These are phyloP conservation scores for Auricularia cornea DNA, from an alignment of 768 basidiomycete genomes.

Conservation along the genomic window DNA sequence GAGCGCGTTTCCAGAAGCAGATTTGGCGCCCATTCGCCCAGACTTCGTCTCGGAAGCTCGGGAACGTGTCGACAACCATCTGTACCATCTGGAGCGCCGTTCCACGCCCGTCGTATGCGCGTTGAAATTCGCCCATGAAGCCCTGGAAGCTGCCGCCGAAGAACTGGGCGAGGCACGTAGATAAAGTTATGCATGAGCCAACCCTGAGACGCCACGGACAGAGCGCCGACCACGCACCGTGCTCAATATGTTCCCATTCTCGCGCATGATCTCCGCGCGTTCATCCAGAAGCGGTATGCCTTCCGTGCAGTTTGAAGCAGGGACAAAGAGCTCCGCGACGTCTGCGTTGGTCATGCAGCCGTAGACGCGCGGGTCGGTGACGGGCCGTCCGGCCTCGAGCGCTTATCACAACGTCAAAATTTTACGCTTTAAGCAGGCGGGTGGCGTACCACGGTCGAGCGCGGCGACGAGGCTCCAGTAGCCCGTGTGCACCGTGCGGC, in stretches of 20 bases:
- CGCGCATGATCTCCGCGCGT: constrained; percentile 67
- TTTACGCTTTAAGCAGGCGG: background rate
- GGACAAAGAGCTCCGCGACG: constrained; percentile 61
- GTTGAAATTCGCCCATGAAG: constrained; percentile 55
- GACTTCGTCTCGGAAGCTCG: constrained; percentile 67
- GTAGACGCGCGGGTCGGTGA: constrained; percentile 75
- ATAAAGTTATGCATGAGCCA: background rate
- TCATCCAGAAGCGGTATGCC: constrained; percentile 60
- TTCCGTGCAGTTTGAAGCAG: constrained; percentile 49
- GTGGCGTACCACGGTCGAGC: constrained; percentile 57
- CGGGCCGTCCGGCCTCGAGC: constrained; percentile 65
- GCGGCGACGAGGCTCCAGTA: constrained; percentile 86
- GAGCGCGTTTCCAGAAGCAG: constrained; percentile 82
- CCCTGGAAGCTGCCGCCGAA: constrained; percentile 65
- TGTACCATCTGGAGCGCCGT: constrained; percentile 68
- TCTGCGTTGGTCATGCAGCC: constrained; percentile 62
- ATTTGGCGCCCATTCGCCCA: constrained; percentile 54
- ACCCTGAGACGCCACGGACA: background rate
- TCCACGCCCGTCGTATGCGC: constrained; percentile 42
- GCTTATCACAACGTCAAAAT: constrained; percentile 34
- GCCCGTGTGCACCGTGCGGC: constrained; percentile 57
- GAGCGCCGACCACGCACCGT: constrained; percentile 39
- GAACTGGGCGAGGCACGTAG: too few relatives aligned
- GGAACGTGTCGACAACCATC: constrained; percentile 61
- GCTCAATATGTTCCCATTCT: constrained; percentile 66